Evolutionary conservation across 2,329 filamentous ascomycete species (phyloP).

Genomic region (Colletotrichum tabaci): DNA sequence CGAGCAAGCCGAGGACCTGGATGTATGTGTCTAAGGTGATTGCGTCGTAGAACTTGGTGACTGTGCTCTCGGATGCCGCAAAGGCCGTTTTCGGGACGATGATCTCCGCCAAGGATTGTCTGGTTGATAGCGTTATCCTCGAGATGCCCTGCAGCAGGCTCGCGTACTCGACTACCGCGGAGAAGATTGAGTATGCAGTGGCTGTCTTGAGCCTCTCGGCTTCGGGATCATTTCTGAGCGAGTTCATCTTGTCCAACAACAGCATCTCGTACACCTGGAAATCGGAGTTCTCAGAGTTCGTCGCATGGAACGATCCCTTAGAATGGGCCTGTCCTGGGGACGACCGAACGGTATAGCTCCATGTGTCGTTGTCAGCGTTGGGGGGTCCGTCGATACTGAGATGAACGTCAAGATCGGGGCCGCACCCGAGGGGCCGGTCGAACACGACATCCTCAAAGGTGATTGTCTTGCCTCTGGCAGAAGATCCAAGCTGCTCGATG

Average conservation of each 20-base stretch:
- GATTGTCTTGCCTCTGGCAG: slow-evolving; percentile 2
- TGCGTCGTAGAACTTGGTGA: slow-evolving; percentile 42
- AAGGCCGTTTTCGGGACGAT: background rate
- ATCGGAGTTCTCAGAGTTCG: background rate
- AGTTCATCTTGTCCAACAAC: background rate
- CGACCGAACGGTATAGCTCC: background rate
- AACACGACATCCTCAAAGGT: background rate
- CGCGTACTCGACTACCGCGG: background rate
- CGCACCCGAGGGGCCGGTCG: background rate
- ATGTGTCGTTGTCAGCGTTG: background rate
- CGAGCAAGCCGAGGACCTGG: slow-evolving; percentile 45
- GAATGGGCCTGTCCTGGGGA: background rate
- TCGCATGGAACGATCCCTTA: background rate
- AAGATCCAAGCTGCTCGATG: slow-evolving; percentile 32
- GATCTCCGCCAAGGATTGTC: background rate
- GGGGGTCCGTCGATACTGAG: background rate
- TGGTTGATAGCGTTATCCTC: background rate
- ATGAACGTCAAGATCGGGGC: background rate
- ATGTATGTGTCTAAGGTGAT: slow-evolving; percentile 45
- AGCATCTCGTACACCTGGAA: background rate
- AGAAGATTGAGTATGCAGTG: background rate
- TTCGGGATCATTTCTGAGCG: background rate
- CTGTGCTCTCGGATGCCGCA: slow-evolving; percentile 34
- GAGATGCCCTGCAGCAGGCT: background rate
- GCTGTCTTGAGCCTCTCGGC: background rate